Base-by-base conservation (phyloP, 106 monocot genomes). In the Dioscorea dumetorum region DNA sequence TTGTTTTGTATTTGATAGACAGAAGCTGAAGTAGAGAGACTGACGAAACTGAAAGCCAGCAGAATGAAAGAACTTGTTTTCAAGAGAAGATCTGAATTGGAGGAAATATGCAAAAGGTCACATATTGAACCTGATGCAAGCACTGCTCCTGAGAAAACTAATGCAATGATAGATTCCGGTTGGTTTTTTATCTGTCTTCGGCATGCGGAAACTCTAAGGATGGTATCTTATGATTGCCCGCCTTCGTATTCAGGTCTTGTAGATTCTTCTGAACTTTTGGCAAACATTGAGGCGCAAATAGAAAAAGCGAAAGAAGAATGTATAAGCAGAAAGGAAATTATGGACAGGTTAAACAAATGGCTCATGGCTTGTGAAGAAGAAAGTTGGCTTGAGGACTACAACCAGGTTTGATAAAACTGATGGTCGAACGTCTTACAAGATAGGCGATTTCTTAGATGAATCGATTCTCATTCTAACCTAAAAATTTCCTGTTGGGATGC, bases 381-480 rank as follows among this genome's bases (percentile, higher is more conserved):
- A 76, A 80, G 71, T 33, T 95, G 95, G 95, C 91, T 95, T 16
- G 88, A 91, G 79, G 91, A 88, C 62, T 95, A 91, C 64, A 91
- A 82, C 73, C 85, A 82, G 69, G 95, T 91, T 78, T 5, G 59
- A 24, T 21, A 5, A 12, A 28, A 8, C 6, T 41, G 5, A 41
- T 8, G 10, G 10, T 41, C 6, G 41, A 41, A 41, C 6, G 41
- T 10, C 2, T 6, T 6, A 41, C 10, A 41, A 41, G 41, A 41
- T 41, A 10, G 6, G 41, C 10, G 5, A 41, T 41, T 41, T 41
- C 41, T 41, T 41, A 41, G 41, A 41, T 41, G 41, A 31, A 62
- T 13, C 20, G 24, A 20, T 73, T 74, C 17, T 54, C 48, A 41
- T 41, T 59, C 4, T 22, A 50, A 22, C 23, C 69, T 70, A 66